Evolutionary conservation across 306 rosid genomes (phyloP), one percentile per base, ranked within the genome.

Genomic region (Vicia sativa): DNA sequence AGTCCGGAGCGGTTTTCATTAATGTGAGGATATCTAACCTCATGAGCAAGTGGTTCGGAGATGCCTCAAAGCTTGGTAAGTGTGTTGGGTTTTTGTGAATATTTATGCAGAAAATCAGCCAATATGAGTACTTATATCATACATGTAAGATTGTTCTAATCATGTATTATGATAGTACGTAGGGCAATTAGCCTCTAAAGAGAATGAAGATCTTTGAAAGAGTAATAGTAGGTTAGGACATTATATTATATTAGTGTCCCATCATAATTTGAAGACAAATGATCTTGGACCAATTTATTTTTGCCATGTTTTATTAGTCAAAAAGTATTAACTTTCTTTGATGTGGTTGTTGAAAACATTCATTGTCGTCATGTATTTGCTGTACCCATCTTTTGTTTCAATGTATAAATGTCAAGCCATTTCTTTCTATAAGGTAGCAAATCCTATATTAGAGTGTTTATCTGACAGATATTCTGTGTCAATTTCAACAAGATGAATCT

Each of bases 1-100:
- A 95, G 71, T 90, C 96, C 9, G 97, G 86, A 61, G 99, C 99
- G 70, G 97, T 88, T 77, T 95, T 95, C 72, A 95, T 95, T 25
- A 95, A 95, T 21, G 91, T 90, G 45, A 87, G 96, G 81, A 79
- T 95, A 82, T 95, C 99, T 11, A 95, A 95, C 78, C 81, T 95
- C 65, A 95, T 95, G 99, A 95, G 99, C 89, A 95, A 90, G 83
- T 95, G 99, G 99, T 95, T 95, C 63, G 99, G 99, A 34, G 99
- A 95, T 84, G 97, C 97, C 14, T 92, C 84, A 77, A 95, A 95
- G 67, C 99, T 95, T 31, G 99, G 99, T 95, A 68, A 83, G 97
- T 84, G 64, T 29, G 25, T 44, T 4, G 5, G 42, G 14, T 42
- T 23, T 10, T 65, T 48, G 42, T 62, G 37, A 26, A 10, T 23